A percentile compares a stretch with the other conserved stretches of the same genome.
Evolutionary conservation across 352 stramenopile genomes (phyloP).

Genomic region (Pythium dissimile): DNA sequence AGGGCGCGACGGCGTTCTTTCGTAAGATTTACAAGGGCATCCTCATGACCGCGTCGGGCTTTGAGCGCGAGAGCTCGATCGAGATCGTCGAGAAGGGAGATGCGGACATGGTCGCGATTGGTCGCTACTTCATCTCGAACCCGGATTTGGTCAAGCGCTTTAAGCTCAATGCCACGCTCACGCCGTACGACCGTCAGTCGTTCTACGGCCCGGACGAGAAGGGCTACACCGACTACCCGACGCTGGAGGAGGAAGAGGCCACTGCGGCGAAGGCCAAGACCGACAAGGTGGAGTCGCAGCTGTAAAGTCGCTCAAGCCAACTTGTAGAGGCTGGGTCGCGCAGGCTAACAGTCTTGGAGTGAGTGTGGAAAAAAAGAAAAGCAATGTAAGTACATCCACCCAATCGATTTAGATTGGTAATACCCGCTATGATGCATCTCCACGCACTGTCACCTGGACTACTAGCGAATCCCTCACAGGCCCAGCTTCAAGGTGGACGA

Average conservation of each 20-base stretch:
- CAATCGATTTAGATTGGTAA: too few relatives aligned
- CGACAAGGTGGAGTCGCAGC: too few relatives aligned
- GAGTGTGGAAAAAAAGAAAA: too few relatives aligned
- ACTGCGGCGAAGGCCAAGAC: neutral
- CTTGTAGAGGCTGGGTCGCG: too few relatives aligned
- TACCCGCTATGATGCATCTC: too few relatives aligned
- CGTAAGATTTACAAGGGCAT: conserved; percentile 59
- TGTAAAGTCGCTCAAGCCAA: neutral
- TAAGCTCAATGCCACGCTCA: conserved; percentile 16
- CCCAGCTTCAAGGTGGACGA: too few relatives aligned
- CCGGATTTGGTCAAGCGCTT: conserved; percentile 66
- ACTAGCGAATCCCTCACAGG: too few relatives aligned
- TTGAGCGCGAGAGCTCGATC: conserved; percentile 39
- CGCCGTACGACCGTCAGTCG: conserved; percentile 22
- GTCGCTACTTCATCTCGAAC: conserved; percentile 73
- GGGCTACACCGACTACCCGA: conserved; percentile 33
- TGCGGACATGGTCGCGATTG: conserved; percentile 63
- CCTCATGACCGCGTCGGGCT: conserved; percentile 58
- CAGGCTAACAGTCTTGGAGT: too few relatives aligned
- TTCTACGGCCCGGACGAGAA: conserved; percentile 24
- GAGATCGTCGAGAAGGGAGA: conserved; percentile 44
- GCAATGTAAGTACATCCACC: too few relatives aligned
- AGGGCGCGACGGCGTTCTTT: conserved; percentile 37
- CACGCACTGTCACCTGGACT: too few relatives aligned
- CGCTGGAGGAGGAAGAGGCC: neutral